Evolutionary conservation across 192 early-diverging fungal species (phyloP), one percentile per base, ranked within the genome.

Genomic region (Haplosporangium gracile): DNA sequence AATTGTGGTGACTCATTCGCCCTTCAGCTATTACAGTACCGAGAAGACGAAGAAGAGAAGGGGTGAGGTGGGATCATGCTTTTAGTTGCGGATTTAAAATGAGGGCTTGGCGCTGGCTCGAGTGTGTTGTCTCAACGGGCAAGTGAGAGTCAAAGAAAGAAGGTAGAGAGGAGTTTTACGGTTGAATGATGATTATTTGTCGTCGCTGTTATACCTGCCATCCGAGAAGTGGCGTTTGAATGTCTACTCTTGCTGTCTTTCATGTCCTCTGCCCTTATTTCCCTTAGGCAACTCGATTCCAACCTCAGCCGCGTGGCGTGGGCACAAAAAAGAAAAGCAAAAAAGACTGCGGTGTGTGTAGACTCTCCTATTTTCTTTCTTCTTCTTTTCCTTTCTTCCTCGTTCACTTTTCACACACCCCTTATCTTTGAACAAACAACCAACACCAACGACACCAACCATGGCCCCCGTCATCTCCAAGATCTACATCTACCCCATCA

Each of bases 401-500:
- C 43, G 43, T 45, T 45, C 55, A 53, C 18, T 11, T 16, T 29
- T 36, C n/a, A 47, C 16, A 13, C 29, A 9, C 6, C 9, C 60
- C 4, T 57, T 32, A 26, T 69, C 39, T 69, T 51, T 51, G 49
- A 51, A 5, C 18, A 51, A 51, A 51, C 63, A 45, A n/a, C 34
- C 8, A 32, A 43, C 55, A 16, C 24, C 5, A 42, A 29, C 29
- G 68, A 45, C 26, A 71, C 29, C 42, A 7, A 34, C 77, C 72
- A 85, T 85, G 82, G 82, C 85, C 18, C 85, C 80, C 15, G 34
- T 74, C 55, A 87, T 81, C 39, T 79, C 76, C 26, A 87, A 75
- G 39, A 89, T 92, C 49, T 88, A 82, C 51, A 87, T 93, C 57
- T 92, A 90, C 74, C 93, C 93, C 2, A 83, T 93, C 68, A 93